Evolutionary conservation across 768 basidiomycete species (phyloP), one percentile per base, ranked within the genome.

Genomic region (Lyophyllum decastes): DNA sequence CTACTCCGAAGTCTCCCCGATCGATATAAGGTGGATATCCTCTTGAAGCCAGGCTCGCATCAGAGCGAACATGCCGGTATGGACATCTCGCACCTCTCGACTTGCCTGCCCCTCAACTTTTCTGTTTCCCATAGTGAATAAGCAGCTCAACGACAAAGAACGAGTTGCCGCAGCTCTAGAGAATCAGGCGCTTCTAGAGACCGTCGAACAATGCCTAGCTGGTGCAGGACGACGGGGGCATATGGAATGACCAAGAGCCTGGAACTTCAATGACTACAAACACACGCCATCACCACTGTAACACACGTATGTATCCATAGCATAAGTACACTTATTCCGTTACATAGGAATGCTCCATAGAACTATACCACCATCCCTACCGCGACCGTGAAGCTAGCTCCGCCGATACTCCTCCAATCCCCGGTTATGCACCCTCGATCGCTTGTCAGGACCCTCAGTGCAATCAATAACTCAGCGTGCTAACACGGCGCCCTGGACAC

Each of bases 131-230:
- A 0, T 61, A 96, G 97, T 99, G 11, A 99, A 98, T 74, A 98
- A 98, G 71, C 97, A 99, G 67, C 80, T 99, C 33, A 99, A 99
- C 66, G 97, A 99, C 76, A 99, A 99, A 73, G 97, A 99, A 73
- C 82, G 97, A 40, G 97, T 98, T 1, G 95, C 95, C 24, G 97
- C 97, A 11, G 97, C 97, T 1, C 79, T 98, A 48, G 97, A 99
- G 73, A 98, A 98, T 73, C 82, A 86, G 2, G 83, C 89, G 26
- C 81, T 99, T 4, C 70, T 98, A 1, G 89, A 90, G 54, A 92
- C 93, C 0, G 85, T 99, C 10, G 95, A 98, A 70, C 87, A 88
- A 57, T 76, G 78, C 46, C 72, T 82, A 8, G 67, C 69, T 12
- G 73, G 73, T 52, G 73, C 70, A 4, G 73, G 69, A 35, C 70